Evolutionary conservation across 1,139 yeast genomes (phyloP).

Genomic region (Geotrichum bryndzae): DNA sequence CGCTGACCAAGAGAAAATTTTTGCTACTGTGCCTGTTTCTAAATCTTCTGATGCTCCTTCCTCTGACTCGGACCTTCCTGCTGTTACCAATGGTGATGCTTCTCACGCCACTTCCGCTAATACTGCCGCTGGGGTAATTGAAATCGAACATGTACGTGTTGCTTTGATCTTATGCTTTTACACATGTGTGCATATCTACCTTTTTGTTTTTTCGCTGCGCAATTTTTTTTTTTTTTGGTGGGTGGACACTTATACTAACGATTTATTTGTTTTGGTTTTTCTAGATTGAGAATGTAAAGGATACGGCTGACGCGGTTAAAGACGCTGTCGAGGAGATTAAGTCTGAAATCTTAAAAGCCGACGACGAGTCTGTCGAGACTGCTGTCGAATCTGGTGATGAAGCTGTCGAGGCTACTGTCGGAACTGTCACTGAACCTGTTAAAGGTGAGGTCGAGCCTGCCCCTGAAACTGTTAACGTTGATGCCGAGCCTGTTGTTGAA

Average conservation of each 20-base stretch:
- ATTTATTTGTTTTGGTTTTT: not conserved
- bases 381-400: not conserved
- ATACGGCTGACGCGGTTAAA: not conserved
- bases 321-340: not conserved
- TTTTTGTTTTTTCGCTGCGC: not conserved
- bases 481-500: not conserved
- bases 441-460: not conserved
- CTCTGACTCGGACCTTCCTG: not conserved
- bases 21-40: not conserved
- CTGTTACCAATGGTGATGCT: slow-evolving; percentile 2
- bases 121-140: not conserved
- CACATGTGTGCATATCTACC: not conserved
- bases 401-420: not conserved
- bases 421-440: not conserved
- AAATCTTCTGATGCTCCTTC: not conserved
- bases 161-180: not conserved
- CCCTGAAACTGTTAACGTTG: not conserved
- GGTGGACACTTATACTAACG: not conserved
- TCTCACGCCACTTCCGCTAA: not conserved
- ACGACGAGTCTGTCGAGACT: not conserved
- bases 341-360: not conserved
- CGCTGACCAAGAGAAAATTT: slow-evolving; percentile 1
- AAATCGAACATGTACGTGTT: slow-evolving; percentile 5
- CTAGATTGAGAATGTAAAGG: slow-evolving; percentile 2
- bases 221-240: not conserved